Percentiles rank a stretch among this genome's conserved stretches.
Conservation (phyloP, 352 stramenopile genomes). For the Discostella stelligera region DNA sequence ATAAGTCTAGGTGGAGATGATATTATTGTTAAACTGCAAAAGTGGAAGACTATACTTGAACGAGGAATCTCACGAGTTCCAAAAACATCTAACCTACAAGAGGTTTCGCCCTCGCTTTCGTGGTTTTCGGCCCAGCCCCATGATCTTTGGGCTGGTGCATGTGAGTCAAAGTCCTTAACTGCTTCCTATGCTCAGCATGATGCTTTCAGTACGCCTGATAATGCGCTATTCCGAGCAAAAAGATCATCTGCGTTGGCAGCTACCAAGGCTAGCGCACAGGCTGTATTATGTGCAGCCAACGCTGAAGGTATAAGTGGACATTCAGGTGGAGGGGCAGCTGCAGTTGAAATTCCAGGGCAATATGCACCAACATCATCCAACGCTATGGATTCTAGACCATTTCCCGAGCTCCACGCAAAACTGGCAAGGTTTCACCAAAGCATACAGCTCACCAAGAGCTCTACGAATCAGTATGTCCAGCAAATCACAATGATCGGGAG, state of each 20-base stretch:
- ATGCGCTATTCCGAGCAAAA: slow-evolving; percentile 42
- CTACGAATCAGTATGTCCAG: slow-evolving; percentile 60
- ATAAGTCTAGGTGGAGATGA: slow-evolving; percentile 23
- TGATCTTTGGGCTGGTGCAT: slow-evolving; percentile 76
- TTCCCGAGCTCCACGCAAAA: slow-evolving; percentile 81
- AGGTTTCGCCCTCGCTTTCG: slow-evolving; percentile 73
- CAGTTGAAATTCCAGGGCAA: slow-evolving; percentile 83
- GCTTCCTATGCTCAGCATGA: slow-evolving; percentile 48
- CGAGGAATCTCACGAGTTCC: slow-evolving; percentile 65
- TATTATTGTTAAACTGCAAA: slow-evolving; percentile 69
- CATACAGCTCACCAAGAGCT: slow-evolving; percentile 53
- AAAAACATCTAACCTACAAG: slow-evolving; percentile 58
- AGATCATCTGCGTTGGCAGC: slow-evolving; percentile 69
- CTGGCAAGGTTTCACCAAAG: slow-evolving; percentile 77
- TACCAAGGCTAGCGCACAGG: slow-evolving; percentile 61
- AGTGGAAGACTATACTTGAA: slow-evolving; percentile 79
- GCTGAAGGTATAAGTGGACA: slow-evolving; percentile 73
- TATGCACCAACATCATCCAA: slow-evolving; percentile 74
- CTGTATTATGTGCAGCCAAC: slow-evolving; percentile 58
- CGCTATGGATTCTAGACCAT: slow-evolving; percentile 69
- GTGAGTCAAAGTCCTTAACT: slow-evolving; percentile 51
- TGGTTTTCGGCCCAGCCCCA: slow-evolving; percentile 67
- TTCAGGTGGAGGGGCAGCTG: slow-evolving; percentile 68
- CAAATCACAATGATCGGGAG: slow-evolving; percentile 80
- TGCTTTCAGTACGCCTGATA: slow-evolving; percentile 31